A percentile compares a stretch with the other conserved stretches of the same genome.
Conservation (phyloP, 495 filamentous ascomycete genomes). For the Xylaria telfairii region DNA sequence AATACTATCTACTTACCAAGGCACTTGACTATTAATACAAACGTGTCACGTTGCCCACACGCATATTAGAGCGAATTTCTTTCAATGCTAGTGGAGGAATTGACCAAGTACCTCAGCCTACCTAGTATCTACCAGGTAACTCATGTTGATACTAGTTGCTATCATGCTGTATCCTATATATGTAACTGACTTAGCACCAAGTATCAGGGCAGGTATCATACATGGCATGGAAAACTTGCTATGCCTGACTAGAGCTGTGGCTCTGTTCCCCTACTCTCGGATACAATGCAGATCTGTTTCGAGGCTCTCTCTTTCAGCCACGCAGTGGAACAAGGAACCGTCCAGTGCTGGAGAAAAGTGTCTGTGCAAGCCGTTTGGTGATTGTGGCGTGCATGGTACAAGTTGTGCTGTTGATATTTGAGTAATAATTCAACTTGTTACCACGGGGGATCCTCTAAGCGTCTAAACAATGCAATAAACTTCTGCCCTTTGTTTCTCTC, state of each 20-base stretch:
- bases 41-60: background rate
- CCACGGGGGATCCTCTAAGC: slow-evolving; percentile 82
- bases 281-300: too few relatives aligned
- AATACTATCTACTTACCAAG: too few relatives aligned
- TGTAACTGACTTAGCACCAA: too few relatives aligned
- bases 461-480: slow-evolving; percentile 83
- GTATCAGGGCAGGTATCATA: too few relatives aligned
- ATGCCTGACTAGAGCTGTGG: background rate
- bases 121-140: background rate
- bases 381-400: background rate
- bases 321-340: too few relatives aligned
- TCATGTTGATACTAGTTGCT: background rate
- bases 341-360: too few relatives aligned
- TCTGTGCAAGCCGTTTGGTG: background rate
- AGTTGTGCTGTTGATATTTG: background rate
- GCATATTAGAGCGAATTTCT: background rate
- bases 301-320: too few relatives aligned
- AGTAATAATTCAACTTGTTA: slow-evolving; percentile 11
- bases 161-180: too few relatives aligned
- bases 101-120: background rate
- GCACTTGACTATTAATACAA: background rate
- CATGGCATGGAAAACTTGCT: background rate
- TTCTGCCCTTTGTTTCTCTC: slow-evolving; percentile 86
- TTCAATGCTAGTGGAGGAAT: background rate
- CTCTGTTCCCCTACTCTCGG: too few relatives aligned